These are phyloP conservation scores for Schwanniomyces vanrijiae DNA, from an alignment of 805 yeast genomes.

Conservation along the genomic window DNA sequence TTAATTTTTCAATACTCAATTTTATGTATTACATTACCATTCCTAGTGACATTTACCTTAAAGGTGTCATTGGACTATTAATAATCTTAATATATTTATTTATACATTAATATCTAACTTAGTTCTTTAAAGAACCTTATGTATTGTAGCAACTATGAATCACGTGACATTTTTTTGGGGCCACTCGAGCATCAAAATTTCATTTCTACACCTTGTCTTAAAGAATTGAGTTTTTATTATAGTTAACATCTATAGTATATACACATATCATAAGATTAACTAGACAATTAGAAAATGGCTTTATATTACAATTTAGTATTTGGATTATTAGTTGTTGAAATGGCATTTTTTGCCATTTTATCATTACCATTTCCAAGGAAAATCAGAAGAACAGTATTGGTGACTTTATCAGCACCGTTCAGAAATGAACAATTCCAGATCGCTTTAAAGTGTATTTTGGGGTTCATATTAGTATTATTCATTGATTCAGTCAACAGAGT, in stretches of 20 bases:
- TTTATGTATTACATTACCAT: slow-evolving; percentile 69
- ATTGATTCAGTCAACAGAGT: slow-evolving; percentile 88
- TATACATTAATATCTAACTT: too few species aligned
- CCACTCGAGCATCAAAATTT: not conserved
- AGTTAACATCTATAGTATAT: not conserved
- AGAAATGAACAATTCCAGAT: slow-evolving; percentile 69
- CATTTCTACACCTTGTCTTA: not conserved
- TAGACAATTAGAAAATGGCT: slow-evolving; percentile 30
- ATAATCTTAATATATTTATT: too few species aligned
- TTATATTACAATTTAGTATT: slow-evolving; percentile 57
- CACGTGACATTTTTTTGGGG: not conserved
- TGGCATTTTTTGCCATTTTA: slow-evolving; percentile 73
- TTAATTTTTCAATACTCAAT: slow-evolving; percentile 73
- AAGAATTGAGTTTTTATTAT: not conserved
- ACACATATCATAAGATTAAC: not conserved
- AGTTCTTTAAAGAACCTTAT: not conserved
- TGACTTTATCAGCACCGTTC: slow-evolving; percentile 66
- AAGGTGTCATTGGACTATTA: slow-evolving; percentile 47
- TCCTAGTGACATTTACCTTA: slow-evolving; percentile 67
- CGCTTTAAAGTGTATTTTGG: slow-evolving; percentile 76
- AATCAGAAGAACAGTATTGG: slow-evolving; percentile 66
- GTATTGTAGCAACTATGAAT: not conserved
- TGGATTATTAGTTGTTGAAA: slow-evolving; percentile 72
- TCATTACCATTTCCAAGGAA: slow-evolving; percentile 84
- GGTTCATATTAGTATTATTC: slow-evolving; percentile 80